phyloP scores from a whole-genome alignment of 495 filamentous ascomycete genomes.

The Aspergillus wentii region DNA sequence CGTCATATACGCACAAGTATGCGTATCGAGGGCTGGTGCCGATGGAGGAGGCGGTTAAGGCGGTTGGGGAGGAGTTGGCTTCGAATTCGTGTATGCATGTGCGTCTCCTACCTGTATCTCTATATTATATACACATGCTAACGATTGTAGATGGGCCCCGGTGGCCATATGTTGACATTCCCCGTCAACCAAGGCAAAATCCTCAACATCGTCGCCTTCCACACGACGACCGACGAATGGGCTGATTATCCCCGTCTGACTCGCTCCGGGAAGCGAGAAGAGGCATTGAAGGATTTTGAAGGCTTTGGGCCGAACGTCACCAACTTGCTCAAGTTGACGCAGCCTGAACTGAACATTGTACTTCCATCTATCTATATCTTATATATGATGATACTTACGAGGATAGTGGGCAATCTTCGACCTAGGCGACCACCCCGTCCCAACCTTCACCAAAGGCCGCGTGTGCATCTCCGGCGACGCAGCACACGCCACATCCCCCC shows the following conservation, averaged over 20 bases:
- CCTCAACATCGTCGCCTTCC: conserved; percentile 37
- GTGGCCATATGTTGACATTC: conserved; percentile 43
- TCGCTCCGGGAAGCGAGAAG: conserved; percentile 23
- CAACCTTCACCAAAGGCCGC: conserved; percentile 30
- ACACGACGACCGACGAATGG: conserved; percentile 33
- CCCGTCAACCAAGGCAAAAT: conserved; percentile 41
- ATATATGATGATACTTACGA: conserved; percentile 23
- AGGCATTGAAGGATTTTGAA: conserved; percentile 26
- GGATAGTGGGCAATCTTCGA: conserved; percentile 55
- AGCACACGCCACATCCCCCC: conserved; percentile 40
- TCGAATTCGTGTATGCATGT: conserved; percentile 37
- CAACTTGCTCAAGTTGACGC: conserved; percentile 18
- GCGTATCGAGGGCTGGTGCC: conserved; percentile 48
- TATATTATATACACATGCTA: background rate
- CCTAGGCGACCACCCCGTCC: conserved; percentile 38
- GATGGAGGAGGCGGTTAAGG: conserved; percentile 43
- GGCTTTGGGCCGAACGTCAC: conserved; percentile 31
- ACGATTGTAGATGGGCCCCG: conserved; percentile 31
- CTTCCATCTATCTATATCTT: background rate
- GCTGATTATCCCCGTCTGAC: conserved; percentile 18
- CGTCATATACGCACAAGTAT: conserved; percentile 44
- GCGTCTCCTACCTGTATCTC: conserved; percentile 4
- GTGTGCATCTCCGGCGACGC: conserved; percentile 48
- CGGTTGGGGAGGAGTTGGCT: conserved; percentile 44
- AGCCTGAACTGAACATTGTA: conserved; percentile 19